Evolutionary conservation across 1,139 yeast genomes (phyloP).

Genomic region (Waltiozyma solani): DNA sequence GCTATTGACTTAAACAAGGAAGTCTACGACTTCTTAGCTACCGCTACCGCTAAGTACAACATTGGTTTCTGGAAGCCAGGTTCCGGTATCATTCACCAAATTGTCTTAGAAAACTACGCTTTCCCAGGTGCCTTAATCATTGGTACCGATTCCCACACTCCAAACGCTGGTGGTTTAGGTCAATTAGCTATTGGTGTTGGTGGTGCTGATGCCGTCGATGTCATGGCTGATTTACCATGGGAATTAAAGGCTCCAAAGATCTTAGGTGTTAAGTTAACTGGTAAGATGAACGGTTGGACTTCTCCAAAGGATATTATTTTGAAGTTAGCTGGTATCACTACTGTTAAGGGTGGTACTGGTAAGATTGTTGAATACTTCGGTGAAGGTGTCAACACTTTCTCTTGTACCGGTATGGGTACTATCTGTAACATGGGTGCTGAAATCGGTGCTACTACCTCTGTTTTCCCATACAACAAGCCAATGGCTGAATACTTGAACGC

Average conservation of each 20-base stretch:
- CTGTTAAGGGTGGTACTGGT: constrained; percentile 99
- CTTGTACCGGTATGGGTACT: constrained; percentile 99
- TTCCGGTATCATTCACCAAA: constrained; percentile 97
- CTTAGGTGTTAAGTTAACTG: constrained; percentile 94
- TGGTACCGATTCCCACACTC: constrained; percentile 99
- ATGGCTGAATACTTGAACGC: constrained; percentile 86
- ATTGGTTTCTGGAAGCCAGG: constrained; percentile 99
- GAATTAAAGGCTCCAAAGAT: constrained; percentile 98
- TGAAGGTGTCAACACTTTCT: constrained; percentile 90
- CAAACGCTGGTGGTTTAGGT: constrained; percentile 99
- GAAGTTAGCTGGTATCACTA: constrained; percentile 92
- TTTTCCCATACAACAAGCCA: constrained; percentile 92
- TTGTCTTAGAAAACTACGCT: constrained; percentile 93
- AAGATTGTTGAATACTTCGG: constrained; percentile 96
- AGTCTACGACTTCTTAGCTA: constrained; percentile 88
- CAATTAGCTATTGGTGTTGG: constrained; percentile 99
- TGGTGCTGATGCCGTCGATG: constrained; percentile 99
- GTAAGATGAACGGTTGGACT: constrained; percentile 95
- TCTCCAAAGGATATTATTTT: constrained; percentile 97
- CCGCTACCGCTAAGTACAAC: constrained; percentile 95
- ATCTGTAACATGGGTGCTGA: constrained; percentile 99
- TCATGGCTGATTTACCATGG: constrained; percentile 92
- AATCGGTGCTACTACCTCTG: constrained; percentile 98
- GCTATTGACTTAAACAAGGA: constrained; percentile 93
- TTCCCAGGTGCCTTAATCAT: constrained; percentile 96